These are phyloP conservation scores for Metschnikowia reukaufii DNA, from an alignment of 805 yeast species.

Conservation along the genomic window DNA sequence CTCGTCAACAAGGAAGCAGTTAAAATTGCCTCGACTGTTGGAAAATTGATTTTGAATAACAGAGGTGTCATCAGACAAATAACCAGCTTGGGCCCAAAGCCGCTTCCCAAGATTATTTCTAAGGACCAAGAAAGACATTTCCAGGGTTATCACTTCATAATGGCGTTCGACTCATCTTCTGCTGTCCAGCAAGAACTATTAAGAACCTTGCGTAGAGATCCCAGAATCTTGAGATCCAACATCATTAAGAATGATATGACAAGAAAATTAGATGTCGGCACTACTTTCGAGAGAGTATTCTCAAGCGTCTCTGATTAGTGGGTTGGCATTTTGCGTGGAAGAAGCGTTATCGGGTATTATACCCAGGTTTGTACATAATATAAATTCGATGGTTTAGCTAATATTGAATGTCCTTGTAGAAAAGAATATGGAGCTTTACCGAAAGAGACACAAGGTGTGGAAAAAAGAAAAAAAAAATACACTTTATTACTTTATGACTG, in stretches of 20 bases:
- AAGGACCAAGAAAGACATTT: constrained; percentile 88
- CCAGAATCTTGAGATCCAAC: constrained; percentile 81
- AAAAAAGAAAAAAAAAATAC: neutral
- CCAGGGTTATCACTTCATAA: constrained; percentile 83
- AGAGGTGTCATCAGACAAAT: constrained; percentile 93
- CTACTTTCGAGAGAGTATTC: constrained; percentile 50
- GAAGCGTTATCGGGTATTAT: neutral
- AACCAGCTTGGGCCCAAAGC: constrained; percentile 73
- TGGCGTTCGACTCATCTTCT: constrained; percentile 84
- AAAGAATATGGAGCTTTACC: no score
- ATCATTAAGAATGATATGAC: constrained; percentile 62
- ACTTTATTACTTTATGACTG: neutral
- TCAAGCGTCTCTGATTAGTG: constrained; percentile 14
- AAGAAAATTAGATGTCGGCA: constrained; percentile 53
- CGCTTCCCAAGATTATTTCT: constrained; percentile 76
- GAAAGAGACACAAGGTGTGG: no score
- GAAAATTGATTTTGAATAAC: constrained; percentile 77
- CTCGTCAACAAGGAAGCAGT: constrained; percentile 39
- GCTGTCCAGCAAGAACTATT: constrained; percentile 83
- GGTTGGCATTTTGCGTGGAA: neutral
- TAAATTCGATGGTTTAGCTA: neutral
- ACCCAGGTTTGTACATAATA: constrained; percentile 11
- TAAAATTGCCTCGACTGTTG: constrained; percentile 61
- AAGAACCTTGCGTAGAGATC: constrained; percentile 80
- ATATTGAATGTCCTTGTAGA: neutral